Conservation (phyloP, 352 stramenopile species). For the Globisporangium viniferum region DNA sequence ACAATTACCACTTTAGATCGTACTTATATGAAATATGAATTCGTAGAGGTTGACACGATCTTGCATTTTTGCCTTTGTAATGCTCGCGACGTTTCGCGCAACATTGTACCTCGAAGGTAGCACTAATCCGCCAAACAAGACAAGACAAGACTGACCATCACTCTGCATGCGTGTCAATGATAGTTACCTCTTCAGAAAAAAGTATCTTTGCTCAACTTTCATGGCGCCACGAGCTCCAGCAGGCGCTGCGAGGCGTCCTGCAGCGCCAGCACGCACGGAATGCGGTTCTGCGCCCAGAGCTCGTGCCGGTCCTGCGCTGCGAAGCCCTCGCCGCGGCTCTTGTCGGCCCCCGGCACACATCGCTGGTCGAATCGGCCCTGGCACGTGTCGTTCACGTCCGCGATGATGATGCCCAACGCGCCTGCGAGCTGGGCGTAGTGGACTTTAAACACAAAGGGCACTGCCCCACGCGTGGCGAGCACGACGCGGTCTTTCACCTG, state of each 20-base stretch:
- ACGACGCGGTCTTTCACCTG: constrained; percentile 56
- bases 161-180: neutral
- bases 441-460: constrained; percentile 70
- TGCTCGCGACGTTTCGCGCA: neutral
- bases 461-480: constrained; percentile 42
- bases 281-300: constrained; percentile 53
- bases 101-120: no score
- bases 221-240: constrained; percentile 21
- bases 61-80: neutral
- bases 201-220: neutral
- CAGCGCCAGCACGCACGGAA: constrained; percentile 57
- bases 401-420: constrained; percentile 63
- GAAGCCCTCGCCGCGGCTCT: constrained; percentile 53
- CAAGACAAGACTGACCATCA: neutral
- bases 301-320: constrained; percentile 43
- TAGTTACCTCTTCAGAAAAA: neutral
- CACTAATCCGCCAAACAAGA: neutral
- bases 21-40: neutral
- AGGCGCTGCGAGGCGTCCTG: constrained; percentile 32
- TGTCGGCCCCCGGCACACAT: constrained; percentile 60
- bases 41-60: neutral
- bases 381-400: constrained; percentile 46
- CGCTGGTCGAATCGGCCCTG: constrained; percentile 54
- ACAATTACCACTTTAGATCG: neutral
- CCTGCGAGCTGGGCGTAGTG: constrained; percentile 59